Evolutionary conservation across 768 basidiomycete genomes (phyloP).

Genomic region (Leucocoprinus birnbaumii): DNA sequence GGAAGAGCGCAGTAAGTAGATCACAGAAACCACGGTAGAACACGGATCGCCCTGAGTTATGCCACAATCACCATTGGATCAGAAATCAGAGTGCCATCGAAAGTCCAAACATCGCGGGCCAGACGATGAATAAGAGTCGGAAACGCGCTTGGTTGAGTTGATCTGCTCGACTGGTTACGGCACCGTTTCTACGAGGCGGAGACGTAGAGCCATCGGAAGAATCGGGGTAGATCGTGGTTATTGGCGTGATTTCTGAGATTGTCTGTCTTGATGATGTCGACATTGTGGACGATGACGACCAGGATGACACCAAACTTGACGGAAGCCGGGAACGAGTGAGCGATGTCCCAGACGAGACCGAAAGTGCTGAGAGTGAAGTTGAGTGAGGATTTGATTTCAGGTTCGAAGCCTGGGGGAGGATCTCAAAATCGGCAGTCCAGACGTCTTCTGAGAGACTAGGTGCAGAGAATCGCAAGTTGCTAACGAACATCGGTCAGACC

Average conservation of each 20-base stretch:
- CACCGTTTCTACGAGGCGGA: slow-evolving; percentile 14
- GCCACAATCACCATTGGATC: not conserved
- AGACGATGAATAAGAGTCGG: slow-evolving; percentile 47
- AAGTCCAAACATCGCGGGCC: slow-evolving; percentile 55
- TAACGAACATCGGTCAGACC: not conserved
- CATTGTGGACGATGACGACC: not conserved
- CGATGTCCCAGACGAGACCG: too few species aligned
- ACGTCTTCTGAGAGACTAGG: not conserved
- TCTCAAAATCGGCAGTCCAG: slow-evolving; percentile 8
- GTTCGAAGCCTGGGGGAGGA: not conserved
- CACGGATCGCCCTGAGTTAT: not conserved
- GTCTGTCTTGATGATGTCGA: slow-evolving; percentile 3
- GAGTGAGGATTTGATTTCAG: not conserved
- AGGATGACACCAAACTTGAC: not conserved
- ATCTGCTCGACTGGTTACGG: slow-evolving; percentile 21
- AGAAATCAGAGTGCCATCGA: slow-evolving; percentile 44
- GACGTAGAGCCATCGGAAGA: not conserved
- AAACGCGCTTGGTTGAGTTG: slow-evolving; percentile 37
- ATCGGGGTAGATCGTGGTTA: slow-evolving; percentile 12
- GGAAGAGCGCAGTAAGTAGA: too few species aligned
- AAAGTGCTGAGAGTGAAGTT: not conserved
- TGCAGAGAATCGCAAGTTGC: slow-evolving; percentile 1
- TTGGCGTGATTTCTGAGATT: slow-evolving; percentile 11
- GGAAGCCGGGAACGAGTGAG: not conserved
- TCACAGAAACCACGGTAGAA: too few species aligned